Conservation (phyloP, 345 rosid genomes). For the Eucalyptus brandiana region DNA sequence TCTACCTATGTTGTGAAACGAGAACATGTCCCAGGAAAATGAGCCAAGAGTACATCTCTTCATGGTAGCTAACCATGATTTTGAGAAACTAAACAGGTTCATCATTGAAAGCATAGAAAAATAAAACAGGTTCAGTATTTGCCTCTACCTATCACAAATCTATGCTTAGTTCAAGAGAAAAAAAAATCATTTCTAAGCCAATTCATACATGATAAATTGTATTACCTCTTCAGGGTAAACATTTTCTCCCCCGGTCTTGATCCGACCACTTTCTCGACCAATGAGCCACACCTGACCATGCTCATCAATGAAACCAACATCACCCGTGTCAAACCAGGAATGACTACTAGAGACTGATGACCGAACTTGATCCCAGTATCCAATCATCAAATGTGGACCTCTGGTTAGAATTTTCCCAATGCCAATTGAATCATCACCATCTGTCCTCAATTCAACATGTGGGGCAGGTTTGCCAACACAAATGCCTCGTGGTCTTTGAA, state of each 20-base stretch:
- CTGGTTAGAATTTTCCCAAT: constrained; percentile 62
- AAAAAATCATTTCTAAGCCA: not conserved
- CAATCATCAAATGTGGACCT: constrained; percentile 76
- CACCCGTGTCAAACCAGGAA: constrained; percentile 80
- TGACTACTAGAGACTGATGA: constrained; percentile 3
- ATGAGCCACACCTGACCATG: constrained; percentile 60
- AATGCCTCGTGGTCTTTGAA: constrained; percentile 28
- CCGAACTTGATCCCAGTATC: constrained; percentile 45
- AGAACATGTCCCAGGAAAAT: not conserved
- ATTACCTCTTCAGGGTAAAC: constrained; percentile 82
- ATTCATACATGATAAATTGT: not conserved
- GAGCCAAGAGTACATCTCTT: not conserved
- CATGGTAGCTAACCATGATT: not conserved
- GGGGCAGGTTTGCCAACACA: constrained; percentile 85
- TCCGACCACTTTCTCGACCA: constrained; percentile 60
- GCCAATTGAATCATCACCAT: constrained; percentile 19
- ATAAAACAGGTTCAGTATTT: no score
- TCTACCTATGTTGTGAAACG: constrained; percentile 6
- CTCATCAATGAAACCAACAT: constrained; percentile 49
- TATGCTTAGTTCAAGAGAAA: not conserved
- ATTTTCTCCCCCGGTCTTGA: constrained; percentile 85
- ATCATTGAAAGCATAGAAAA: not conserved
- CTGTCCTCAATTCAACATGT: constrained; percentile 51
- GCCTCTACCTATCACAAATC: not conserved
- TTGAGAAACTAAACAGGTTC: not conserved